Evolutionary conservation across 257 asterid genomes (phyloP), one percentile per base, ranked within the genome.

Genomic region (Fraxinus americana): DNA sequence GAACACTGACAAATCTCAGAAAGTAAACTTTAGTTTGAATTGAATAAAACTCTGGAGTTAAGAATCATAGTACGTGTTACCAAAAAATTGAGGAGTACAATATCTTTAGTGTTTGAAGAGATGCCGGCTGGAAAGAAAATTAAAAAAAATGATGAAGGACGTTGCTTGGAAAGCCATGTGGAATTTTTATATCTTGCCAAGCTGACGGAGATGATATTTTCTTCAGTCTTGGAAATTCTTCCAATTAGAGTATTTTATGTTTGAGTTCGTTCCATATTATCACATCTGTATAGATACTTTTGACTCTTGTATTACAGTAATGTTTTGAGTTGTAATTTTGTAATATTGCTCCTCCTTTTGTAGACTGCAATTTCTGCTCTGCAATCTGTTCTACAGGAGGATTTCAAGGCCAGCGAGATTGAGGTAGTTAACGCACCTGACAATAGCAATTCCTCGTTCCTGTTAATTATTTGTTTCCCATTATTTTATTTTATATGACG

Each of bases 381-480:
- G 80, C 99, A 95, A 73, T 95, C 99, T 70, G 98, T 95, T 75
- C 93, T 95, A 10, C 99, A 95, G 83, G 99, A 95, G 82, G 99
- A 94, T 86, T 94, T 94, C 86, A 95, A 92, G 88, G 97, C 99
- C 79, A 95, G 86, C 85, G 99, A 95, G 85, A 95, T 95, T 77
- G 99, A 95, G 99, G 99, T 94, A 89, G 52, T 23, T 41, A 21
- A 61, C 34, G 7, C 9, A 61, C 16, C 68, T 61, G 68, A 61
- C 34, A 61, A 61, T 61, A 61, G 30, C 34, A 61, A 5, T 79
- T 54, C 77, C 16, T 59, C 52, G 10, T 14, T n/a, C 54, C 41
- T 34, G 36, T 45, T 27, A 3, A 7, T 68, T 16, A 52, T 73
- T 61, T 59, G n/a, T 48, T 14, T 14, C 5, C n/a, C 4, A 17